phyloP scores from a whole-genome alignment of 1,139 yeast genomes.

The Pichia sp. region DNA sequence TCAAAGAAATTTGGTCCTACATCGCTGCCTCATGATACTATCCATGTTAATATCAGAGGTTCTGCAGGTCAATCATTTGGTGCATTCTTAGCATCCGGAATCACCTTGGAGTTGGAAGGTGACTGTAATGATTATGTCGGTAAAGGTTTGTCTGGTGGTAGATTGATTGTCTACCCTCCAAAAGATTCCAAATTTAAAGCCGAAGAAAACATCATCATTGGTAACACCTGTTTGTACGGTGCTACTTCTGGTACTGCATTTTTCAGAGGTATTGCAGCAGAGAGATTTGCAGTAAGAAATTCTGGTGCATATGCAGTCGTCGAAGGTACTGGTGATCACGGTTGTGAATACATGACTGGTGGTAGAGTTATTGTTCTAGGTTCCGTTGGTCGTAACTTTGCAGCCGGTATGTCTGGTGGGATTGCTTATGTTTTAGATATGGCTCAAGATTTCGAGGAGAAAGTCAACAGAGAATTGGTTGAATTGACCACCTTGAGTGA shows the following conservation, averaged over 20 bases:
- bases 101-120: constrained; percentile 92
- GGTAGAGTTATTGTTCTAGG: constrained; percentile 95
- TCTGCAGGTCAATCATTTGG: constrained; percentile 99
- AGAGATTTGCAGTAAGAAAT: constrained; percentile 96
- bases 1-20: constrained; percentile 90
- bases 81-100: constrained; percentile 94
- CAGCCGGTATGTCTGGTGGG: constrained; percentile 99
- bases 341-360: constrained; percentile 99
- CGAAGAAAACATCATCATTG: constrained; percentile 93
- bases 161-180: constrained; percentile 89
- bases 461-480: constrained; percentile 79
- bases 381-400: constrained; percentile 89
- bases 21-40: constrained; percentile 93
- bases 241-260: constrained; percentile 95
- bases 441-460: constrained; percentile 84
- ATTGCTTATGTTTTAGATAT: constrained; percentile 94
- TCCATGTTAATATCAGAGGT: constrained; percentile 86
- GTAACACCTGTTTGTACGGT: constrained; percentile 97
- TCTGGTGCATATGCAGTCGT: constrained; percentile 97
- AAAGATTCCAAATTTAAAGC: constrained; percentile 78
- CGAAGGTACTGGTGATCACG: constrained; percentile 98
- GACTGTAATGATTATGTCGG: constrained; percentile 98
- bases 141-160: constrained; percentile 95
- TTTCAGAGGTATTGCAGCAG: constrained; percentile 97
- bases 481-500: constrained; percentile 75